Base-by-base conservation (phyloP, 1,284 basidiomycete genomes). In the Sanguinoderma infundibulare region DNA sequence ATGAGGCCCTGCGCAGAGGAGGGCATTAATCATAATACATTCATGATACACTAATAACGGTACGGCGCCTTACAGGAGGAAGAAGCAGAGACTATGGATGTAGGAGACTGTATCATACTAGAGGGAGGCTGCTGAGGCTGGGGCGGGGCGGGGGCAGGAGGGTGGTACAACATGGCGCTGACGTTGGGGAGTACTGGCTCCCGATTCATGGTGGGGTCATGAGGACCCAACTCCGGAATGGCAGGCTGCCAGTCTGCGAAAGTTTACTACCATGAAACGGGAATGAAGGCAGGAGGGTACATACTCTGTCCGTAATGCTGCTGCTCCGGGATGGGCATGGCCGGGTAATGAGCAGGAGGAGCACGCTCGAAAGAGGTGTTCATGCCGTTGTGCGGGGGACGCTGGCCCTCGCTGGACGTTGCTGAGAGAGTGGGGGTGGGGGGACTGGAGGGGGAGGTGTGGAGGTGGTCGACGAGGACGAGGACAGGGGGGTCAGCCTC, bases 11-110 rank as follows among this genome's bases (percentile, higher is more conserved):
- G 78, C 76, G 79, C 73, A 81, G 80, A 77, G 77, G 78, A 81
- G 78, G 81, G 79, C 77, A 81, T 87, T 89, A 86, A 89, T 85
- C 81, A 86, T 81, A 74, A 74, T 82, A 83, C 83, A 85, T 85
- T 76, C 82, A 84, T 80, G 84, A 82, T 85, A 83, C 79, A 82
- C 86, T 81, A 87, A 82, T 86, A 85, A 71, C 79, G 82, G 82
- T 88, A 89, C 86, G 83, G 75, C 70, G 75, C 84, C 87, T 89
- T 89, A 89, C 87, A 87, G 66, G 76, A 75, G 66, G 72, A 70
- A 58, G 73, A 70, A 63, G 72, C 67, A 69, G 72, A 69, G 63
- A 75, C 73, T 77, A 77, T 70, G 70, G 71, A 75, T 71, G 67
- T 69, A 70, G 74, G 70, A 46, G 72, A 68, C 60, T 70, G 70